phyloP scores from a whole-genome alignment of 306 rosid species.

The Sindora glabra region DNA sequence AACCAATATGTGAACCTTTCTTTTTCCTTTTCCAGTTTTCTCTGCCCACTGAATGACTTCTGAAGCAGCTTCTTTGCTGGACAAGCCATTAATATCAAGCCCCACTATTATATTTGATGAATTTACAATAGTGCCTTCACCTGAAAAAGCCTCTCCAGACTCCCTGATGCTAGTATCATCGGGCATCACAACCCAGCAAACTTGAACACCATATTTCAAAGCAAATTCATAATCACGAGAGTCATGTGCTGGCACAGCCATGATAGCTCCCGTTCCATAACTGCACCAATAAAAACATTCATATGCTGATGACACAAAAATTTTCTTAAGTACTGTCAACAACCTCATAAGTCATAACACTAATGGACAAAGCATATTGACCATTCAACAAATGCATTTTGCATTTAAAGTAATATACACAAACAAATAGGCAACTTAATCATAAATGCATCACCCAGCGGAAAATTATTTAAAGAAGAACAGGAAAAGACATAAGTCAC shows the following conservation, averaged over 20 bases:
- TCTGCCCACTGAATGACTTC: constrained; percentile 87
- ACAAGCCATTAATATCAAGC: constrained; percentile 72
- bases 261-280: constrained; percentile 96
- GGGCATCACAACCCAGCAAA: constrained; percentile 64
- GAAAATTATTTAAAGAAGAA: neutral
- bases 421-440: neutral
- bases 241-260: constrained; percentile 98
- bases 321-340: neutral
- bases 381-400: constrained; percentile 11
- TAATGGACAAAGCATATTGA: constrained; percentile 2
- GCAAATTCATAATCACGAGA: constrained; percentile 89
- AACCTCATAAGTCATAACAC: constrained; percentile 2
- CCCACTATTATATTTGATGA: constrained; percentile 52
- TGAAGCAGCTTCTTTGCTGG: constrained; percentile 69
- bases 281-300: constrained; percentile 39
- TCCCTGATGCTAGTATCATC: constrained; percentile 36
- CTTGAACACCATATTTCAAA: constrained; percentile 56
- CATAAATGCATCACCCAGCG: neutral
- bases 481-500: neutral
- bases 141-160: constrained; percentile 60
- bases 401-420: neutral
- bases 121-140: constrained; percentile 60
- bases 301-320: neutral
- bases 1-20: constrained; percentile 47
- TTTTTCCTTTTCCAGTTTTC: constrained; percentile 76